phyloP scores from a whole-genome alignment of 2,329 filamentous ascomycete genomes.

The Penicillium sp. region DNA sequence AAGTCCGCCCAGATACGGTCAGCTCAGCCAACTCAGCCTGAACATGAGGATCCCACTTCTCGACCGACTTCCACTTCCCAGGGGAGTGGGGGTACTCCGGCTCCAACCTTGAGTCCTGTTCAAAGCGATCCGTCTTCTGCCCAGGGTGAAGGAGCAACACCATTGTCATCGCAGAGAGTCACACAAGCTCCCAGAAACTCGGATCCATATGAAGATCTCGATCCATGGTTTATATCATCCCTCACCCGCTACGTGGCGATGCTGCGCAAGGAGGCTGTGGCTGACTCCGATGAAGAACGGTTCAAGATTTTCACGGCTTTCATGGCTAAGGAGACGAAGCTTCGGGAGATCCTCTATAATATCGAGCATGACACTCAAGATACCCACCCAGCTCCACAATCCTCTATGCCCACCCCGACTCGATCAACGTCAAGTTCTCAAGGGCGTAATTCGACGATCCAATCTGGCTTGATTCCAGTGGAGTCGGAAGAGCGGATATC shows the following conservation, averaged over 20 bases:
- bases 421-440: constrained; percentile 9
- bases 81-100: constrained; percentile 11
- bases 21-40: constrained; percentile 9
- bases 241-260: constrained; percentile 53
- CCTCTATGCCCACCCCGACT: constrained; percentile 9
- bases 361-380: constrained; percentile 41
- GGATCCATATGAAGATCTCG: constrained; percentile 51
- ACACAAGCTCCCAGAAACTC: constrained; percentile 18
- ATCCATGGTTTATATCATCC: constrained; percentile 55
- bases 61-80: constrained; percentile 10
- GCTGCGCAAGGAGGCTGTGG: constrained; percentile 50
- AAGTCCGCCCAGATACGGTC: constrained; percentile 11
- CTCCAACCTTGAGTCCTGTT: constrained; percentile 8
- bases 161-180: constrained; percentile 7
- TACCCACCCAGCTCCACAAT: constrained; percentile 10
- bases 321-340: constrained; percentile 44
- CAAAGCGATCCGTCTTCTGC: constrained; percentile 3
- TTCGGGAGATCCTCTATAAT: constrained; percentile 48
- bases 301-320: constrained; percentile 53
- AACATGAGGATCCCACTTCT: constrained; percentile 4
- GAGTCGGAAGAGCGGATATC: constrained; percentile 22
- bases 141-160: constrained; percentile 3
- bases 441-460: constrained; percentile 15
- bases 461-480: constrained; percentile 36
- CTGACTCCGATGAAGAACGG: constrained; percentile 49